phyloP scores from a whole-genome alignment of 352 stramenopile species.

The Phytophthora sp. region DNA sequence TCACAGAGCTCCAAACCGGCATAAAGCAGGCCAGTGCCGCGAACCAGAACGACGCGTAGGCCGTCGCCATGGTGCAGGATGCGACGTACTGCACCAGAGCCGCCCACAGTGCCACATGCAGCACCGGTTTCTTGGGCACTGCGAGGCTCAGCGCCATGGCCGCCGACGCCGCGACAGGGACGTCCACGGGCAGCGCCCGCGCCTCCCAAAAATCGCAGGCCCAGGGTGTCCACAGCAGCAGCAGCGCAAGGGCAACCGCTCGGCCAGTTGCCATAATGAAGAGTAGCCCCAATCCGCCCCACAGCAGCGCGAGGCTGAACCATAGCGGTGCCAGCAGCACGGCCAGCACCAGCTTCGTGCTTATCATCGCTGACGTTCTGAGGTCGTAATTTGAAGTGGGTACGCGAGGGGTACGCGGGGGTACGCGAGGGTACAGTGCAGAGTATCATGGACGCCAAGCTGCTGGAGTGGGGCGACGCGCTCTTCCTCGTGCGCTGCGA shows the following conservation, averaged over 20 bases:
- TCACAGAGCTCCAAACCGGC: constrained; percentile 27
- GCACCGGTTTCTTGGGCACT: constrained; percentile 15
- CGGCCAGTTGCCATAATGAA: constrained; percentile 17
- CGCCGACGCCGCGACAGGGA: constrained; percentile 14
- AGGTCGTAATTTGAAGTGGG: constrained; percentile 3
- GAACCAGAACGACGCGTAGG: constrained; percentile 9
- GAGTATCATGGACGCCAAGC: constrained; percentile 13
- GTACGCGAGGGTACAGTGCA: background rate
- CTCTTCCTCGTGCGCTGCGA: constrained; percentile 39
- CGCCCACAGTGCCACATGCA: constrained; percentile 28
- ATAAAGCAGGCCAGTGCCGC: constrained; percentile 24
- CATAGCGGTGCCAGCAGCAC: constrained; percentile 19
- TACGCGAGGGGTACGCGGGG: background rate
- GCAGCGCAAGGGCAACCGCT: constrained; percentile 1
- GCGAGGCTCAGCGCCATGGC: constrained; percentile 10
- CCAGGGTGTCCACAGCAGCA: constrained; percentile 30
- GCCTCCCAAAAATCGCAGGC: constrained; percentile 13
- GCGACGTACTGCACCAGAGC: constrained; percentile 17
- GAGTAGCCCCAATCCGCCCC: constrained; percentile 17
- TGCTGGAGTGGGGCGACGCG: constrained; percentile 32
- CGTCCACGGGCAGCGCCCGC: constrained; percentile 3
- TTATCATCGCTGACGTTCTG: constrained; percentile 3
- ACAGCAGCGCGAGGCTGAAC: constrained; percentile 15
- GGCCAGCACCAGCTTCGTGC: constrained; percentile 9
- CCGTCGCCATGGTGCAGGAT: background rate